Base-by-base conservation (phyloP, 2,329 filamentous ascomycete species). In the Verticillium nonalfalfae region DNA sequence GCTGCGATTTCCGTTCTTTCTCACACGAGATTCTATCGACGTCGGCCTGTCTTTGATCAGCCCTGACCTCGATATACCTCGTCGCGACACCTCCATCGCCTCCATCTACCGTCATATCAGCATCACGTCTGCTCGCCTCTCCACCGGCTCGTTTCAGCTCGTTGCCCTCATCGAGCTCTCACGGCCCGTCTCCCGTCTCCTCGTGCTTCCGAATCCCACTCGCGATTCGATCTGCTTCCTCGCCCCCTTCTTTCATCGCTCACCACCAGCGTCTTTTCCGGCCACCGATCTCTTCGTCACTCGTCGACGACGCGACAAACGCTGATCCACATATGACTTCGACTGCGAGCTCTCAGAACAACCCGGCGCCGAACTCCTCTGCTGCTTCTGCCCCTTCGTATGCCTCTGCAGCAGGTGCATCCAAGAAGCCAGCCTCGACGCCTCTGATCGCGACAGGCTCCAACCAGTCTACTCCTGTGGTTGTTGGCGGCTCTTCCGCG, bases 341-440 rank as follows among this genome's bases (percentile, higher is more conserved):
- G 76, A 76, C 81, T 81, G 80, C 79, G 68, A 80, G 76, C 73
- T 76, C 81, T 76, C 79, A 81, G 73, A 81, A 78, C 72, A 81
- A 74, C 70, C 76, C 81, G 83, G 84, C 84, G 80, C 79, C 81
- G 72, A 84, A 78, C 76, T 77, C 78, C 75, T 75, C 74, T 68
- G 79, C 81, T 76, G 79, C 82, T 72, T 80, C 83, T 74, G 79
- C 83, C 75, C 73, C 78, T 74, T 88, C 85, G 74, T 88, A 88
- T 85, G 85, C 85, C 80, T 87, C 85, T 70, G 85, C 85, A 78
- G 85, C 81, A 74, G 80, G 83, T 79, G 81, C 82, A 76, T 78
- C 79, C 67, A 86, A 86, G 80, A 87, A 88, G 81, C 77, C 79
- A 73, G 77, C 81, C 71, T 79, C 83, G 75, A 81, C 83, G 76